These are phyloP conservation scores for Ogataea nonfermentans DNA, from an alignment of 805 yeast species.

Conservation along the genomic window DNA sequence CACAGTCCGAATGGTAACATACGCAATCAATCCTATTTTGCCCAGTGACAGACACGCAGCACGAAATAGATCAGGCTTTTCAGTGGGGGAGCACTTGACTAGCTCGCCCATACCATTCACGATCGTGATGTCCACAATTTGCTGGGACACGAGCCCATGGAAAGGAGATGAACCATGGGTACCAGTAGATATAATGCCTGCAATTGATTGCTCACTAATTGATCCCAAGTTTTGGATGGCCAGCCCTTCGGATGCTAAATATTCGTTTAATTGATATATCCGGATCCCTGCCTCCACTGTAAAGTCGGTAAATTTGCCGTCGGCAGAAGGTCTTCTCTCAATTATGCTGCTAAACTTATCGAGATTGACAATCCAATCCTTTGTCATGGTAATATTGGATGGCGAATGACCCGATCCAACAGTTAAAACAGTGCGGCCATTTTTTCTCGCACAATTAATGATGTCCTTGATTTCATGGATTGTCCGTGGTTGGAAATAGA, in stretches of 20 bases:
- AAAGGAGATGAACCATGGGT: conserved; percentile 94
- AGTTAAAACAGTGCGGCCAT: conserved; percentile 66
- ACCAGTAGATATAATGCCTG: conserved; percentile 95
- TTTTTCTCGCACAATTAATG: conserved; percentile 60
- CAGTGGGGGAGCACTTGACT: conserved; percentile 61
- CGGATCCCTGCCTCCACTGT: conserved; percentile 95
- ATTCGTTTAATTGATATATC: conserved; percentile 67
- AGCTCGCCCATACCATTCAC: conserved; percentile 76
- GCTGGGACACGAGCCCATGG: conserved; percentile 89
- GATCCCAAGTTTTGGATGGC: conserved; percentile 93
- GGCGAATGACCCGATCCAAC: conserved; percentile 98
- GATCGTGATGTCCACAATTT: conserved; percentile 73
- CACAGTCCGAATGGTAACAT: conserved; percentile 79
- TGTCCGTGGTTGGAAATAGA: conserved; percentile 72
- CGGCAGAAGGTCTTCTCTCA: conserved; percentile 42
- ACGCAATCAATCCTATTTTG: conserved; percentile 83
- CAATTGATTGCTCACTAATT: conserved; percentile 88
- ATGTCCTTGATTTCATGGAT: conserved; percentile 67
- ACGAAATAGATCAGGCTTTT: conserved; percentile 63
- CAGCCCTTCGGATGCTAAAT: conserved; percentile 58
- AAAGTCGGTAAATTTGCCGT: conserved; percentile 78
- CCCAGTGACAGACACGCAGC: conserved; percentile 88
- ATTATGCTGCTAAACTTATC: conserved; percentile 66
- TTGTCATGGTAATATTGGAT: conserved; percentile 82
- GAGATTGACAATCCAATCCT: conserved; percentile 83